These are phyloP conservation scores for Fusarium nisikadoi DNA, from an alignment of 2,329 filamentous ascomycete species.

Conservation along the genomic window DNA sequence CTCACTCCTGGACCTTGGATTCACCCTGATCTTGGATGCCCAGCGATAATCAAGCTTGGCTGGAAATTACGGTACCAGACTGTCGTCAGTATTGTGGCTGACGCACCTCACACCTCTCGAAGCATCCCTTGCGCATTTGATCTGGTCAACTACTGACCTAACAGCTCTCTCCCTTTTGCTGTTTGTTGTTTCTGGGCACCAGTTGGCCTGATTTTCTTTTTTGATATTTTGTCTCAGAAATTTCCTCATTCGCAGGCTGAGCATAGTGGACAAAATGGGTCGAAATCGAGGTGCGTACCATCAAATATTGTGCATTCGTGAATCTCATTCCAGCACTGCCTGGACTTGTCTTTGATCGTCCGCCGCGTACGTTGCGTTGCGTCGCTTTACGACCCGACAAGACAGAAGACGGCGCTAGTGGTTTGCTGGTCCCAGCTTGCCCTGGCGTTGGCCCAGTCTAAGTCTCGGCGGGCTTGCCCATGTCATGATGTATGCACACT, in stretches of 20 bases:
- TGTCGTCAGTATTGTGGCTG: slow-evolving; percentile 40
- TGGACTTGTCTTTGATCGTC: slow-evolving; percentile 20
- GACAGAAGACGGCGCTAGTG: slow-evolving; percentile 25
- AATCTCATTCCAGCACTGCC: slow-evolving; percentile 37
- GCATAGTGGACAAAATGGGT: slow-evolving; percentile 55
- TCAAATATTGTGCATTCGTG: slow-evolving; percentile 30
- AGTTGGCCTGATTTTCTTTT: background rate
- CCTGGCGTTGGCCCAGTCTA: slow-evolving; percentile 3
- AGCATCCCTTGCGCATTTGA: slow-evolving; percentile 33
- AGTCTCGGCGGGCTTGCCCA: slow-evolving; percentile 15
- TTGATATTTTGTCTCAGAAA: slow-evolving; percentile 39
- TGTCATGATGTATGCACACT: slow-evolving; percentile 1
- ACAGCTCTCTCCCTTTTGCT: slow-evolving; percentile 9
- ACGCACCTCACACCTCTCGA: slow-evolving; percentile 28
- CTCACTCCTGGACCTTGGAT: slow-evolving; percentile 19
- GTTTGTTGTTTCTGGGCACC: slow-evolving; percentile 7
- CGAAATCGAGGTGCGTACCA: slow-evolving; percentile 64
- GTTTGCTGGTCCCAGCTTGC: slow-evolving; percentile 9
- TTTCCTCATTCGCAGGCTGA: slow-evolving; percentile 32
- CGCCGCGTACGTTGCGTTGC: background rate
- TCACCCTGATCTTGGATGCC: slow-evolving; percentile 16
- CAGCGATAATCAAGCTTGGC: slow-evolving; percentile 8
- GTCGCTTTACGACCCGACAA: slow-evolving; percentile 17
- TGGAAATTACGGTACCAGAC: slow-evolving; percentile 30
- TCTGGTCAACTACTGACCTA: slow-evolving; percentile 5